Evolutionary conservation across 2,329 filamentous ascomycete genomes (phyloP), one percentile per base, ranked within the genome.

Genomic region (Epichloe bromicola): DNA sequence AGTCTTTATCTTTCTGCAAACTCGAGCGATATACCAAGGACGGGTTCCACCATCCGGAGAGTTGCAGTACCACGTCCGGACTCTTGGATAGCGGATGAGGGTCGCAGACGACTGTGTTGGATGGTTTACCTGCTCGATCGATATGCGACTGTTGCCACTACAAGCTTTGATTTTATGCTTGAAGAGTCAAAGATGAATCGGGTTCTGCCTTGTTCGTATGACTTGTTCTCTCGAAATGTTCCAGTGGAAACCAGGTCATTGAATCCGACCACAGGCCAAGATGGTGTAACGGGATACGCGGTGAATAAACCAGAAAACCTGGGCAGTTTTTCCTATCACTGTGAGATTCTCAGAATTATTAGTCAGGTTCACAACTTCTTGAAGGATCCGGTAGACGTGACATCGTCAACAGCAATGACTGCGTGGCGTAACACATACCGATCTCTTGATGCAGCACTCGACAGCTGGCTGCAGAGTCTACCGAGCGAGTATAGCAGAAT

Each of bases 401-500:
- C 65, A 1, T 69, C 66, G 0, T 58, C 67, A 0, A 48, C 60
- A 2, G 69, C 67, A 15, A 68, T 71, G 60, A 61, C 67, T 8
- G 59, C 57, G 7, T 72, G 70, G 70, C 65, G 70, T 2, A 65
- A 68, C 53, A 68, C 63, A 0, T 72, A 72, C 52, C 65, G 65
- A 1, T 60, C 62, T 1, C 63, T 72, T 3, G 69, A 72, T 49
- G 54, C 59, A 2, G 61, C 68, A 2, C 62, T 72, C 4, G 67
- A 72, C 49, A 61, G 58, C 7, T 72, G 70, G 70, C 54, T 72
- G 15, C 67, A 70, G 48, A 67, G 65, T 38, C 57, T 72, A 12
- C 70, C 70, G 1, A 69, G 68, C 54, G 70, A 72, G 49, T 72
- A 72, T 51, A 66, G 67, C 60, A 67, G 67, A n/a, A 71, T 72